These are phyloP conservation scores for Canna indica DNA, from an alignment of 176 grass and related monocot genomes.

Conservation along the genomic window DNA sequence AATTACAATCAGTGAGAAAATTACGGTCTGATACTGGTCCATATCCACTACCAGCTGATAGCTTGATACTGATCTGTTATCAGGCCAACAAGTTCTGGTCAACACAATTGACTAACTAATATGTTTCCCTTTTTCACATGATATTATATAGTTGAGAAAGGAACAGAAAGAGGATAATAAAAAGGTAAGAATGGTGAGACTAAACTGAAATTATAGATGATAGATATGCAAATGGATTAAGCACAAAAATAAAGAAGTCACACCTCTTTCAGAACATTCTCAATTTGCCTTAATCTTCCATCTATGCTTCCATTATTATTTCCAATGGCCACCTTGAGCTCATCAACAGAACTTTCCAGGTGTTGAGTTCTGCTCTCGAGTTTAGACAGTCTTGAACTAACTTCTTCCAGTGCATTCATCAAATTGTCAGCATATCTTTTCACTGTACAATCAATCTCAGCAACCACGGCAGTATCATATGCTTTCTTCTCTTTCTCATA, in stretches of 20 bases:
- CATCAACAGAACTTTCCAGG: constrained; percentile 58
- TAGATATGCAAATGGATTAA: not conserved
- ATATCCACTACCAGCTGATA: too few species aligned
- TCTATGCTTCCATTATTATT: constrained; percentile 62
- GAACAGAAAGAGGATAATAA: not conserved
- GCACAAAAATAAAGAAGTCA: not conserved
- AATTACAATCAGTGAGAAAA: too few species aligned
- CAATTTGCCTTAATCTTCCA: constrained; percentile 83
- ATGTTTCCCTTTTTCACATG: not conserved
- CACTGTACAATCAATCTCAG: constrained; percentile 67
- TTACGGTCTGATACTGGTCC: too few species aligned
- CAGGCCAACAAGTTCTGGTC: too few species aligned
- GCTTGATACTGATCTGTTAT: too few species aligned
- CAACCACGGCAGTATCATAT: constrained; percentile 32
- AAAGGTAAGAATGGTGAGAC: not conserved
- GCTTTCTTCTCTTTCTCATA: constrained; percentile 45
- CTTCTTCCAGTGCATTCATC: constrained; percentile 58
- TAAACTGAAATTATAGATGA: not conserved
- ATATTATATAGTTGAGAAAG: not conserved
- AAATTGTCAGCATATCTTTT: constrained; percentile 84
- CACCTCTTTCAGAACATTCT: constrained; percentile 73
- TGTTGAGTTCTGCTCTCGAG: constrained; percentile 61
- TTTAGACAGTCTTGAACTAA: constrained; percentile 63
- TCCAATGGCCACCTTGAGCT: constrained; percentile 51
- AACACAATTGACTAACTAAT: not conserved